Percentiles rank a stretch among this genome's conserved stretches.
phyloP scores from a whole-genome alignment of 257 asterid genomes.

The Penstemon davidsonii region DNA sequence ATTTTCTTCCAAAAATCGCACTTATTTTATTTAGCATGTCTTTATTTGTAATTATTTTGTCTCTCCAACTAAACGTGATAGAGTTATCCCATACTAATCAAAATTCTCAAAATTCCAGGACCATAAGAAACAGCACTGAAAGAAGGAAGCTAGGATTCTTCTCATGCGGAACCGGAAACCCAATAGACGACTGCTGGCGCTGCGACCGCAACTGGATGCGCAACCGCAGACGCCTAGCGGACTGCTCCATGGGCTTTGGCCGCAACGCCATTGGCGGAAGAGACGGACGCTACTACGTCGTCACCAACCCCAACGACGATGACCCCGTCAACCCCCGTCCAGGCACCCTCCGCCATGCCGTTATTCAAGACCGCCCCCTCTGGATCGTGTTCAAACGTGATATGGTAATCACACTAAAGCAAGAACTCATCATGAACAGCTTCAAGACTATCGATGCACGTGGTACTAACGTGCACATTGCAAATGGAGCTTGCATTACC shows the following conservation, averaged over 20 bases:
- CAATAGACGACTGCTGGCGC: conserved; percentile 60
- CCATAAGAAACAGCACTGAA: conserved; percentile 34
- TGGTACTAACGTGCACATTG: conserved; percentile 51
- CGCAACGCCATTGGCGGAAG: conserved; percentile 49
- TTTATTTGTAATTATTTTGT: not conserved
- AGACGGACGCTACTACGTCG: conserved; percentile 44
- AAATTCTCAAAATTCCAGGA: conserved; percentile 25
- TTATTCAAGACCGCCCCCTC: conserved; percentile 42
- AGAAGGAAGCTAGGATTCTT: conserved; percentile 37
- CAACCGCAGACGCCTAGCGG: conserved; percentile 42
- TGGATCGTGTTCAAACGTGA: conserved; percentile 55
- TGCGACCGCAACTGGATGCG: conserved; percentile 43
- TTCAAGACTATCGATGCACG: conserved; percentile 58
- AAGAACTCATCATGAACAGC: conserved; percentile 50
- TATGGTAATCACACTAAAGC: conserved; percentile 50
- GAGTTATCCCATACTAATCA: not conserved
- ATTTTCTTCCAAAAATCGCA: not conserved
- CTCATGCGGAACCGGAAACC: conserved; percentile 47
- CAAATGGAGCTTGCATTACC: conserved; percentile 48
- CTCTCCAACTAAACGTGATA: not conserved
- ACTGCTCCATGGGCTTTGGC: conserved; percentile 54
- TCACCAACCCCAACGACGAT: conserved; percentile 41
- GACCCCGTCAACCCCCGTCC: conserved; percentile 50
- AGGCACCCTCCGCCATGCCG: conserved; percentile 54
- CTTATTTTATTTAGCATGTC: not conserved